Evolutionary conservation across 495 filamentous ascomycete species (phyloP), one percentile per base, ranked within the genome.

Genomic region (Trypethelium eluteriae): DNA sequence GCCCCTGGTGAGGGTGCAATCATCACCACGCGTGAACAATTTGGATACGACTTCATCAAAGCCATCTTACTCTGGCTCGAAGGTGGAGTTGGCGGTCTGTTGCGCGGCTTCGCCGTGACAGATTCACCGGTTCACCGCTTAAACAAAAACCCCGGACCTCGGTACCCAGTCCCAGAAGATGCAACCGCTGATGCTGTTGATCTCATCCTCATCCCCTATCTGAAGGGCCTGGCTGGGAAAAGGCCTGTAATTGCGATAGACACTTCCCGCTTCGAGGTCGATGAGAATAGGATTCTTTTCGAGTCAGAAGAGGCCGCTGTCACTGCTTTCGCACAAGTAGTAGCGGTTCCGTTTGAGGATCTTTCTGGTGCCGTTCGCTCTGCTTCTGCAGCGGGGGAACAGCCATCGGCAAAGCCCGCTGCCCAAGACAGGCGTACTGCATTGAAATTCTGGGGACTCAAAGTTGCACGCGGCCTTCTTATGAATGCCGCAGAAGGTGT

Each of bases 21-120:
- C 0, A 73, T 81, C 18, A 72, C 78, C n/a, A 72, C 69, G 7
- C 69, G 77, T 5, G 72, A 80, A 35, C 83, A 84, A 62, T 78
- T 82, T 39, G 84, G 78, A n/a, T 87, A 87, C 68, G 86, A 88
- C 63, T 89, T 89, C 69, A 68, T 88, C 2, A 85, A 83, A 73
- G 85, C 86, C 2, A 86, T 88, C 25, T 59, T 86, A 3, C 80
- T 88, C 5, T 89, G 85, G 81, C 71, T 88, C 2, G 82, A 84
- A 56, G 82, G 82, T 3, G 86, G 86, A 10, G 72, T 81, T 32
- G 77, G 79, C 16, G 74, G 75, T 39, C 63, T 89, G 5, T 71
- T 86, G 1, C 73, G 80, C 44, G 86, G 83, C 1, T 89, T 89
- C 71, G 71, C 76, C 46, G 71, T 72, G 46, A 67, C 65, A 39